phyloP scores from a whole-genome alignment of 345 rosid species.

The Eucalyptus regnans region DNA sequence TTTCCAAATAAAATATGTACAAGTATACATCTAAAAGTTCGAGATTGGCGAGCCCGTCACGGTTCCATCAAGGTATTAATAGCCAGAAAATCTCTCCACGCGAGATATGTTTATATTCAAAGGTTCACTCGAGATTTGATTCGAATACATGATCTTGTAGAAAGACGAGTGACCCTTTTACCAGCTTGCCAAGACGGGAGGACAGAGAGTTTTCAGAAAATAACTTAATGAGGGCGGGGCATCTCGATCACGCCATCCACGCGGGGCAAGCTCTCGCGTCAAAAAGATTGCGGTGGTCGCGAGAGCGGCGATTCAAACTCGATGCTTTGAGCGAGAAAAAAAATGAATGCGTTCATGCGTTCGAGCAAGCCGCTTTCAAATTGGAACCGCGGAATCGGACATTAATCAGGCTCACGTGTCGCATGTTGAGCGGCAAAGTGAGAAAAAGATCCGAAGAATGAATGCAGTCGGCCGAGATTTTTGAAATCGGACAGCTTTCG shows the following conservation, averaged over 20 bases:
- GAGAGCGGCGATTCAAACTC: neutral
- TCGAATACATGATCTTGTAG: fast-evolving
- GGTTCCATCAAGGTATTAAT: too few relatives aligned
- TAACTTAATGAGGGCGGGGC: neutral
- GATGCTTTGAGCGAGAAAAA: neutral
- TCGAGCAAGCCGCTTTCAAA: neutral
- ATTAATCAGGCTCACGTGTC: neutral
- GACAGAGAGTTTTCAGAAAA: fast-evolving
- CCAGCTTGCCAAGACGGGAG: neutral
- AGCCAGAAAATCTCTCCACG: neutral
- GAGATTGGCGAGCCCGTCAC: fast-evolving
- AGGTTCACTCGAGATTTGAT: neutral
- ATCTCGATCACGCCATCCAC: neutral
- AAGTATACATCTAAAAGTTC: too few relatives aligned
- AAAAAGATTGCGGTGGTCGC: neutral
- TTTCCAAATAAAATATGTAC: fast-evolving
- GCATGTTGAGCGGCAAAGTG: neutral
- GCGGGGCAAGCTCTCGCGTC: neutral
- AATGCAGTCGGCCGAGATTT: neutral
- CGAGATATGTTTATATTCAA: neutral
- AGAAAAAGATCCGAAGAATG: neutral
- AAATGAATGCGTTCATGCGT: neutral
- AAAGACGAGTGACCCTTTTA: neutral
- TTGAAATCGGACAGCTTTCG: neutral
- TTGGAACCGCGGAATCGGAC: neutral